Percentiles rank a stretch among this genome's conserved stretches.
Conservation (phyloP, 1,284 basidiomycete genomes). For the Omphalotus olearius region DNA sequence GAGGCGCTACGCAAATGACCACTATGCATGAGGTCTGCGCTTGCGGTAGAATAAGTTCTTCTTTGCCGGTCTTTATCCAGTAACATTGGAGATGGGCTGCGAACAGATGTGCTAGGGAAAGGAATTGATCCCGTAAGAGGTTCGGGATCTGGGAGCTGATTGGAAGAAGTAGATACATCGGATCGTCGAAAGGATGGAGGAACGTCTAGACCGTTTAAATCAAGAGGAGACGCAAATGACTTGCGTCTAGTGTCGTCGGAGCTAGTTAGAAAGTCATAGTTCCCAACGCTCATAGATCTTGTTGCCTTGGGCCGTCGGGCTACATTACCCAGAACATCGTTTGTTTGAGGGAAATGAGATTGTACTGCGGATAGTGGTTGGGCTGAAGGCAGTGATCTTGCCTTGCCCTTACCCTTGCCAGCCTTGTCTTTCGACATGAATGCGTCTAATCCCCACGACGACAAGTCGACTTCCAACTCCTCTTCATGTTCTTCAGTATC, state of each 20-base stretch:
- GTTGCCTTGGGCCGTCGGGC: conserved; percentile 30
- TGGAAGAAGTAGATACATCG: conserved; percentile 28
- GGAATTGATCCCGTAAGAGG: conserved; percentile 44
- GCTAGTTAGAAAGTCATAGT: conserved; percentile 45
- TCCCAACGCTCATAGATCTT: conserved; percentile 62
- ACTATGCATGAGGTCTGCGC: conserved; percentile 11
- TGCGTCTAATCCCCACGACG: conserved; percentile 78
- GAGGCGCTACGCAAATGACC: conserved; percentile 31
- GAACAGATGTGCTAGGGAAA: conserved; percentile 56
- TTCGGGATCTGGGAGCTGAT: conserved; percentile 22
- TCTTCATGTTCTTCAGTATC: conserved; percentile 48
- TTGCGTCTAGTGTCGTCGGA: conserved; percentile 30
- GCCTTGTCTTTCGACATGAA: conserved; percentile 66
- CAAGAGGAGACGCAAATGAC: conserved; percentile 54
- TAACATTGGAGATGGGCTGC: conserved; percentile 45
- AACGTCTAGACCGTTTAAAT: conserved; percentile 43
- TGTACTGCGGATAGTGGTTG: conserved; percentile 35
- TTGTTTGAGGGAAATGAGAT: conserved; percentile 30
- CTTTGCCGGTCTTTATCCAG: conserved; percentile 32
- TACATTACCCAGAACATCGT: conserved; percentile 30
- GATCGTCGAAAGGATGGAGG: conserved; percentile 37
- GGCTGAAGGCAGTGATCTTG: conserved; percentile 45
- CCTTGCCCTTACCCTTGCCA: conserved; percentile 46
- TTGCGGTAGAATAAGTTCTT: conserved; percentile 39
- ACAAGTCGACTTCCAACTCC: conserved; percentile 70